Conservation (phyloP, 768 basidiomycete genomes). For the Pleurotus djamor region DNA sequence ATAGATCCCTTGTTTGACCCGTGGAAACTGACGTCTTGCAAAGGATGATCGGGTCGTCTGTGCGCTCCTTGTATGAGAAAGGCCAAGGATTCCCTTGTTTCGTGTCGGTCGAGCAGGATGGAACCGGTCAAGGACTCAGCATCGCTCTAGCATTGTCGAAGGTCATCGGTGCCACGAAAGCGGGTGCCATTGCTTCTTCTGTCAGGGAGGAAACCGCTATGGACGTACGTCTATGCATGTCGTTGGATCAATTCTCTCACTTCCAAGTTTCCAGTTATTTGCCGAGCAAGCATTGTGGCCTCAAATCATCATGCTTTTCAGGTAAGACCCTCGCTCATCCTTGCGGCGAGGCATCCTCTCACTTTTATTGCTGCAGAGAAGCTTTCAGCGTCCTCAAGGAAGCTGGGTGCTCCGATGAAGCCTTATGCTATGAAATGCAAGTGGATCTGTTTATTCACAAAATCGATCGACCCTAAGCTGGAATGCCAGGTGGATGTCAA, state of each 20-base stretch:
- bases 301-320: slow-evolving; percentile 62
- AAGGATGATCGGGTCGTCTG: slow-evolving; percentile 69
- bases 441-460: neutral
- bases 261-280: slow-evolving; percentile 3
- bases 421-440: slow-evolving; percentile 65
- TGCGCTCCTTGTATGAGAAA: slow-evolving; percentile 58
- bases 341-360: neutral
- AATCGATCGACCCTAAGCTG: no score
- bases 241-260: neutral
- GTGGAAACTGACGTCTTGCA: neutral
- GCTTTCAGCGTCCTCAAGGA: slow-evolving; percentile 62
- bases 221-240: slow-evolving; percentile 32
- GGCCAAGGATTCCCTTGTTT: slow-evolving; percentile 65
- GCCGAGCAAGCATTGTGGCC: slow-evolving; percentile 64
- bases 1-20: neutral
- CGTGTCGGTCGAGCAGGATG: slow-evolving; percentile 63
- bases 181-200: slow-evolving; percentile 62
- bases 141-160: slow-evolving; percentile 52
- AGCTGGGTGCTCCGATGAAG: slow-evolving; percentile 65
- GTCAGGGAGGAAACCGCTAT: slow-evolving; percentile 62
- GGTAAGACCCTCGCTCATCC: slow-evolving; percentile 24
- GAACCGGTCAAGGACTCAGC: slow-evolving; percentile 42
- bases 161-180: slow-evolving; percentile 60
- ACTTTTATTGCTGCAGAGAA: slow-evolving; percentile 32
- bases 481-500: slow-evolving; percentile 62